Conservation (phyloP, 1,284 basidiomycete genomes). For the Tilletia caries region DNA sequence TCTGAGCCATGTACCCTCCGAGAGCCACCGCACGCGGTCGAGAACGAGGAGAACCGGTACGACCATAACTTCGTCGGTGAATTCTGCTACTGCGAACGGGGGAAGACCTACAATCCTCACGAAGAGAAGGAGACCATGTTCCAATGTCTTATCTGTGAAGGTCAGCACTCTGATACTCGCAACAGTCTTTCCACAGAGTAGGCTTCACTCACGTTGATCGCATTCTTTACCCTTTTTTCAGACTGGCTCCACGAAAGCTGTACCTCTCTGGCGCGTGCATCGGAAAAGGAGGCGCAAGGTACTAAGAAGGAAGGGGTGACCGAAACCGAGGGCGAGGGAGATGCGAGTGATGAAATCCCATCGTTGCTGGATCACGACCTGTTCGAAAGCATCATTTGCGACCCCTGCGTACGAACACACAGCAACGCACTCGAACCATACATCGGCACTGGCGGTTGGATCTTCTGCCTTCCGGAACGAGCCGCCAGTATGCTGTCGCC, state of each 20-base stretch:
- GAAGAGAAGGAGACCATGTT: constrained; percentile 55
- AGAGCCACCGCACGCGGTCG: constrained; percentile 33
- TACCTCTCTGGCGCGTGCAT: constrained; percentile 26
- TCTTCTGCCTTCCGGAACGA: constrained; percentile 23
- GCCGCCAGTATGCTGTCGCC: neutral
- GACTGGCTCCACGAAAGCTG: constrained; percentile 56
- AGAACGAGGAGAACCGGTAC: constrained; percentile 50
- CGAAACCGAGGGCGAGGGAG: neutral
- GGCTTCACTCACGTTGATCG: too few species aligned
- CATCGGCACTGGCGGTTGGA: constrained; percentile 40
- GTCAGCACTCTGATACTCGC: neutral
- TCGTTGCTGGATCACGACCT: constrained; percentile 38
- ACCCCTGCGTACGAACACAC: constrained; percentile 38
- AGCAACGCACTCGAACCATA: constrained; percentile 36
- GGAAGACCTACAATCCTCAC: constrained; percentile 54
- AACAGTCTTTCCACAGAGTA: too few species aligned
- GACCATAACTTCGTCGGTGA: constrained; percentile 52
- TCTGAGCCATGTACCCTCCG: constrained; percentile 33
- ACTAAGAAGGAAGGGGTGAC: neutral
- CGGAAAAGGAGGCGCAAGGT: neutral
- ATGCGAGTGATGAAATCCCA: constrained; percentile 19
- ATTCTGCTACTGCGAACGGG: constrained; percentile 55
- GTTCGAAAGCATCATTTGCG: constrained; percentile 49
- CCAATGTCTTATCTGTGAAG: constrained; percentile 55
- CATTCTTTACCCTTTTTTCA: neutral